Evolutionary conservation across 2,329 filamentous ascomycete genomes (phyloP), one percentile per base, ranked within the genome.

Genomic region (Coniochaeta pulveracea): DNA sequence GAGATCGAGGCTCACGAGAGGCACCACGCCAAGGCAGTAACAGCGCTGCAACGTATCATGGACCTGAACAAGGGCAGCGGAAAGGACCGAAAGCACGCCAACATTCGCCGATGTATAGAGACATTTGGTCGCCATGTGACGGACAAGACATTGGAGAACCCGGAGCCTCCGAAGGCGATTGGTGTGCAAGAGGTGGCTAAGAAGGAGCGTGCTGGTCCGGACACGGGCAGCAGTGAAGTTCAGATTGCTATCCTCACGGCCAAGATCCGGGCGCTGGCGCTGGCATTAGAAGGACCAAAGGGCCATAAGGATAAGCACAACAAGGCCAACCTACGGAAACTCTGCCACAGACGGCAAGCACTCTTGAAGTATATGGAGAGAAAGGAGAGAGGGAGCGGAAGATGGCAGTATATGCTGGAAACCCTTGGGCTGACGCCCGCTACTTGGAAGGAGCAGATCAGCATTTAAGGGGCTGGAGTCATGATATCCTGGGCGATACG

Each of bases 201-300:
- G 60, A 61, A 56, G 37, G 43, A 45, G 17, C 80, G 93, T 19
- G 76, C 78, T n/a, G 91, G 91, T 0, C 82, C 81, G 5, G 91
- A 98, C 53, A 98, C 89, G 1, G 91, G 91, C 22, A 93, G 85
- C 47, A 85, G 85, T 6, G 91, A 98, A 60, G 93, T 98, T n/a
- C 91, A 98, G 64, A 85, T 93, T 44, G 88, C 86, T 28, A 93
- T 98, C 46, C 58, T 98, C 54, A 98, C 91, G 3, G 74, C 85
- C 37, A 96, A 95, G 69, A 98, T 98, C 52, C 70, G 85, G 41
- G 77, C 80, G 16, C 56, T 98, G 32, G 79, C 82, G 11, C 69
- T 81, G 44, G 77, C 80, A 43, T 58, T 94, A 33, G 69, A 80
- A 49, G 67, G 63, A 26, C 71, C 76, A 38, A 60, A 65, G 45